A percentile compares a stretch with the other conserved stretches of the same genome.
Conservation (phyloP, 225 moss, liverwort and hornwort genomes). For the Anthoceros angustus region DNA sequence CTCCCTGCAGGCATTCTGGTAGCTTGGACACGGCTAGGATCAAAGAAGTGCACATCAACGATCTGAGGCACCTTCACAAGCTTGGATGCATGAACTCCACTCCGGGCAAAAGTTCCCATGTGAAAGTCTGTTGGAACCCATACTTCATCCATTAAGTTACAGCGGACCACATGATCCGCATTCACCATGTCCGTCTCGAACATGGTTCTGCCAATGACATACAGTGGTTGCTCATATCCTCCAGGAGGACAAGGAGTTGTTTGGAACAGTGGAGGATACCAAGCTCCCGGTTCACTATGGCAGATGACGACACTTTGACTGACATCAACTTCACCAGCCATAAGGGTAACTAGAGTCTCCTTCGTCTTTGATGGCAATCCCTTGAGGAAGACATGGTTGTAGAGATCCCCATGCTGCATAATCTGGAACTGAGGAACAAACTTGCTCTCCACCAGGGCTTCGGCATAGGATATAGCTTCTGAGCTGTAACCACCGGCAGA, state of each 20-base stretch:
- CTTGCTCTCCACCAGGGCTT: constrained; percentile 23
- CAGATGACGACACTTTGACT: constrained; percentile 27
- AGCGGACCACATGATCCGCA: constrained; percentile 24
- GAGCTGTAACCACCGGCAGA: constrained; percentile 54
- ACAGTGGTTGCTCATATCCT: constrained; percentile 25
- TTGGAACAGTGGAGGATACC: constrained; percentile 38
- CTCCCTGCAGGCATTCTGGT: constrained; percentile 8
- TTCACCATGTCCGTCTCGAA: constrained; percentile 43
- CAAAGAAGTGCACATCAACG: constrained; percentile 36
- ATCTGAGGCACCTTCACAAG: constrained; percentile 37
- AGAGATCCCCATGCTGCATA: constrained; percentile 25
- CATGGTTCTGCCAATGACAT: constrained; percentile 43
- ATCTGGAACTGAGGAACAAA: constrained; percentile 20
- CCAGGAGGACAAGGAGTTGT: constrained; percentile 43
- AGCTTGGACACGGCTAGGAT: constrained; percentile 13
- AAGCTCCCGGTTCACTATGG: constrained; percentile 53
- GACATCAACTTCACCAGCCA: constrained; percentile 12
- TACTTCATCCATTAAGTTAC: constrained; percentile 48
- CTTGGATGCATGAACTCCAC: constrained; percentile 25
- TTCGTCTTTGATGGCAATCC: constrained; percentile 23
- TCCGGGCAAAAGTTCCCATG: constrained; percentile 22
- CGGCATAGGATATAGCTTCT: constrained; percentile 31
- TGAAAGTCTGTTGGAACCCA: constrained; percentile 49
- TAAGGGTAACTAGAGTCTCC: constrained; percentile 15
- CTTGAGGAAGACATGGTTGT: constrained; percentile 27